Percentiles rank a stretch among this genome's conserved stretches.
Evolutionary conservation across 257 asterid species (phyloP).

Genomic region (Solanum acaule): DNA sequence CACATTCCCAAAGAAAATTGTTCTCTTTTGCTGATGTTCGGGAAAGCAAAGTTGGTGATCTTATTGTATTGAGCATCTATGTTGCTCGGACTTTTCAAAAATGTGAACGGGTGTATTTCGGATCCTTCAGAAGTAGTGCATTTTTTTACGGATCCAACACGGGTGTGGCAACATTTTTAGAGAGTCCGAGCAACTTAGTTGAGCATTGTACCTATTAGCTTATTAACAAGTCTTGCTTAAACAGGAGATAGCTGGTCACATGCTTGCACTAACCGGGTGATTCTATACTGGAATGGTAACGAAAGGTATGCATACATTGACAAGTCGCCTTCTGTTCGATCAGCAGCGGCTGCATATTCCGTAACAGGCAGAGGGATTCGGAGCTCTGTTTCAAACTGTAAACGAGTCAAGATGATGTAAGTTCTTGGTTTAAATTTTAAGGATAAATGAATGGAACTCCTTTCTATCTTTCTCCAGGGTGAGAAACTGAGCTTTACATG

Average conservation of each 20-base stretch:
- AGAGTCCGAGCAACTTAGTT: too few relatives aligned
- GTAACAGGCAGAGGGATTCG: constrained; percentile 77
- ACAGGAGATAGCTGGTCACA: constrained; percentile 99
- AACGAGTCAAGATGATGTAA: constrained; percentile 68
- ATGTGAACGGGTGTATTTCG: too few relatives aligned
- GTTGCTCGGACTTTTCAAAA: too few relatives aligned
- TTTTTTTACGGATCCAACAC: too few relatives aligned
- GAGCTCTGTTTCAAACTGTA: constrained; percentile 50
- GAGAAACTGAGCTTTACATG: not conserved
- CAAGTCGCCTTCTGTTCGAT: constrained; percentile 76
- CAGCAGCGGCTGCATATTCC: constrained; percentile 76
- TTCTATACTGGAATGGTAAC: constrained; percentile 75
- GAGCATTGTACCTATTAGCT: not conserved
- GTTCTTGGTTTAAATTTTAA: not conserved
- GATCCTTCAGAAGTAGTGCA: too few relatives aligned
- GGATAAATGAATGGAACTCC: not conserved
- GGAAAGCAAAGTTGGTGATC: not conserved
- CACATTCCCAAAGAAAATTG: not conserved
- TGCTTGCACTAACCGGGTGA: constrained; percentile 85
- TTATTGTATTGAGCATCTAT: not conserved
- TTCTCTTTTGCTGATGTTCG: not conserved
- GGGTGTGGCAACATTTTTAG: too few relatives aligned
- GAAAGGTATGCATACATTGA: constrained; percentile 78
- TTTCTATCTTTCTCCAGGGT: not conserved
- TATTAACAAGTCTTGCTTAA: constrained; percentile 2